These are phyloP conservation scores for Acacia acuminata DNA, from an alignment of 306 rosid species.

Conservation along the genomic window DNA sequence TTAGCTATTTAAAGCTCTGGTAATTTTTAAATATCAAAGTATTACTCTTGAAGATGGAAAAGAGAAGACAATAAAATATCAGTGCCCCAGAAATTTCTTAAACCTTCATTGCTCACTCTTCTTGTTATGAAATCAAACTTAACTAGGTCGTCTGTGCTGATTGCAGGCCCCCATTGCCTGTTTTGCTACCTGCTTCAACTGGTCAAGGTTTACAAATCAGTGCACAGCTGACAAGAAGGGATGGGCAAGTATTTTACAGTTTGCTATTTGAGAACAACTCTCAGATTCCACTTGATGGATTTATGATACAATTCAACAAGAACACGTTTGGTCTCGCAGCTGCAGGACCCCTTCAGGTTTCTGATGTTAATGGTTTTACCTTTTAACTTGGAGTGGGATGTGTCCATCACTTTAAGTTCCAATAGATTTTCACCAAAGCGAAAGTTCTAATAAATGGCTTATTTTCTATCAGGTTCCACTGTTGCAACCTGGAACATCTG, in stretches of 20 bases:
- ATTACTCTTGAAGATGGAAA: conserved; percentile 1
- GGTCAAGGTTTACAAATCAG: conserved; percentile 98
- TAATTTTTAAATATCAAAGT: neutral
- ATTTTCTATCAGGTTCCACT: conserved; percentile 67
- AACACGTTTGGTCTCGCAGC: conserved; percentile 95
- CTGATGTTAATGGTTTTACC: conserved; percentile 19
- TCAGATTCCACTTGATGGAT: conserved; percentile 83
- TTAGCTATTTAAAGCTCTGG: neutral
- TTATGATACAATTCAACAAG: conserved; percentile 99
- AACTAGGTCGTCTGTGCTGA: conserved; percentile 34
- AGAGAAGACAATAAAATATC: conserved; percentile 1
- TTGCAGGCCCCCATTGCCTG: conserved; percentile 86
- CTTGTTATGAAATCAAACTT: conserved; percentile 19
- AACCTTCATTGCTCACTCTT: conserved; percentile 20
- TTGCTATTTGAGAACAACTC: conserved; percentile 82
- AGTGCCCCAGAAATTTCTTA: conserved; percentile 14
- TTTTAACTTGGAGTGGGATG: neutral
- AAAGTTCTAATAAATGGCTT: conserved; percentile 23
- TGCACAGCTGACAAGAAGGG: conserved; percentile 76
- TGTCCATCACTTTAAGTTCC: conserved; percentile 24
- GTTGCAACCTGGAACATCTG: conserved; percentile 77
- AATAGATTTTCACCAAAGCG: neutral
- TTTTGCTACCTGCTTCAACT: conserved; percentile 73
- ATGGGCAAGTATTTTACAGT: conserved; percentile 86
- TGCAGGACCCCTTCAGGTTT: conserved; percentile 89